phyloP scores from a whole-genome alignment of 768 basidiomycete species.

The Leucocoprinus leucothites region DNA sequence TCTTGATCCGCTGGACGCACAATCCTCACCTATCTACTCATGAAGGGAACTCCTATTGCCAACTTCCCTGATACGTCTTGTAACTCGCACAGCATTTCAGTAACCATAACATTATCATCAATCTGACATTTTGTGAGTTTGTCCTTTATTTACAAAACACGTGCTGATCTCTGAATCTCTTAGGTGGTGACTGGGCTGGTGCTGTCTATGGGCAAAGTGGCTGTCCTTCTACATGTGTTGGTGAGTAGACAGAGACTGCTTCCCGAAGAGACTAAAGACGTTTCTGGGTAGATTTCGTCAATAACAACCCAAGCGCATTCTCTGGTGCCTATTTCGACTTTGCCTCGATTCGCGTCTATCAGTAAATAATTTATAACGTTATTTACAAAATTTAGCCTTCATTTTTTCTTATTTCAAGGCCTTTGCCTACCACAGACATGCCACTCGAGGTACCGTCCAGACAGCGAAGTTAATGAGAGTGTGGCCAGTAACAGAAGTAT shows the following conservation, averaged over 20 bases:
- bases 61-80: constrained; percentile 59
- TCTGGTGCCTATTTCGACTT: constrained; percentile 66
- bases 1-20: not conserved
- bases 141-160: not conserved
- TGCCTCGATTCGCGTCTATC: constrained; percentile 45
- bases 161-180: not conserved
- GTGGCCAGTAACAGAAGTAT: not conserved
- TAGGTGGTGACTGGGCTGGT: constrained; percentile 61
- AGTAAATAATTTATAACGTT: constrained; percentile 3
- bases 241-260: constrained; percentile 24
- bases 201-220: constrained; percentile 41
- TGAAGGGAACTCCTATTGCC: constrained; percentile 53
- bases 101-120: constrained; percentile 62
- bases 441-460: not conserved
- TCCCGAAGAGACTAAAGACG: not conserved
- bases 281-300: constrained; percentile 46
- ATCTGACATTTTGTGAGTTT: constrained; percentile 40
- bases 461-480: not conserved
- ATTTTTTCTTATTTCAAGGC: not conserved
- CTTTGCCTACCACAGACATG: not conserved
- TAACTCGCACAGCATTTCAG: constrained; percentile 53
- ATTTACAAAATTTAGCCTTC: not conserved
- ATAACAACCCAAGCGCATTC: constrained; percentile 61
- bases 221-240: constrained; percentile 54
- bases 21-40: not conserved